A percentile compares a stretch with the other conserved stretches of the same genome.
These are phyloP conservation scores for Annona cherimola DNA, from an alignment of 164 flowering plant genomes.

Conservation along the genomic window DNA sequence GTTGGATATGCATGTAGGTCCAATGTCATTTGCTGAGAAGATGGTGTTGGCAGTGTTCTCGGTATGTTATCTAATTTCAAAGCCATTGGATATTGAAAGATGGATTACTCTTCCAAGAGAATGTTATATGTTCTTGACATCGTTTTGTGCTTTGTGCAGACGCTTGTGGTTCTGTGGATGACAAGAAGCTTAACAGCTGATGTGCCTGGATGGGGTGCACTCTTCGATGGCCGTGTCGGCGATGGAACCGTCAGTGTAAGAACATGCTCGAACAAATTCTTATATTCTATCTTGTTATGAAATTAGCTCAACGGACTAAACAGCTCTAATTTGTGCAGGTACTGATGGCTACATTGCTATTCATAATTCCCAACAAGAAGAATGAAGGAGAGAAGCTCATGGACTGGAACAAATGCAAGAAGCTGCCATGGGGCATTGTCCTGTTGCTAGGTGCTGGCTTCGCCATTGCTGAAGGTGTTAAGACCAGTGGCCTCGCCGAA, in stretches of 20 bases:
- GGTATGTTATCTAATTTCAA: conserved; percentile 31
- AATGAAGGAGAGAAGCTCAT: conserved; percentile 67
- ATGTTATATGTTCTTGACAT: background rate
- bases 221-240: conserved; percentile 71
- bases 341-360: conserved; percentile 79
- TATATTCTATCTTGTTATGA: background rate
- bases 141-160: conserved; percentile 28
- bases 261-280: background rate
- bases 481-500: conserved; percentile 69
- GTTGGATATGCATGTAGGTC: conserved; percentile 40
- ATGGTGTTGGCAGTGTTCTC: conserved; percentile 63
- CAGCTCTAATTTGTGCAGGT: conserved; percentile 36
- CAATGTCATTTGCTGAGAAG: conserved; percentile 90
- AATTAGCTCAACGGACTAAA: background rate
- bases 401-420: conserved; percentile 99
- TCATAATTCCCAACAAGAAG: conserved; percentile 84
- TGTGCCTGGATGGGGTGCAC: conserved; percentile 83
- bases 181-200: conserved; percentile 83
- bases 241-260: conserved; percentile 94
- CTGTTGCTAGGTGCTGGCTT: conserved; percentile 86
- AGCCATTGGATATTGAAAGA: background rate
- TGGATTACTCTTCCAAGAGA: background rate
- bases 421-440: conserved; percentile 76
- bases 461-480: conserved; percentile 85
- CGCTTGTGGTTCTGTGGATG: conserved; percentile 79